Base-by-base conservation (phyloP, 73 alveolate genomes). In the Paramecium sonneborni region DNA sequence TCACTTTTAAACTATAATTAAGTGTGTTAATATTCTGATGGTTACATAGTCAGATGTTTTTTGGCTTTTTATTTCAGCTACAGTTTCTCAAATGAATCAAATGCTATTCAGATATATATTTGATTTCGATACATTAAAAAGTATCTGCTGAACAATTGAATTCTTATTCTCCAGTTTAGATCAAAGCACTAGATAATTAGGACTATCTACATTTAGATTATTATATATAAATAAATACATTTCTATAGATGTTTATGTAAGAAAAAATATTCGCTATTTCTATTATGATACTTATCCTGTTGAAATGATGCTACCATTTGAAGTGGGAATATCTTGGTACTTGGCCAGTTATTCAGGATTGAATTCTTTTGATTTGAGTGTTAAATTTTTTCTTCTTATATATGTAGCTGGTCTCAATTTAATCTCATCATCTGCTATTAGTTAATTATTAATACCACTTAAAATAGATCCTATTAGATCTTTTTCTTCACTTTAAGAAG, bases 401-500 rank as follows among this genome's bases (percentile, higher is more conserved):
- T 21, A 30, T 12, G 20, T 5, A 32, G 28, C 20, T 62, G 68
- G 12, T 3, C 15, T 9, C 23, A 62, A 62, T 30, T 26, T 11
- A 32, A 32, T 62, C 20, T 62, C 26, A 26, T 62, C 84, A 15
- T 62, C 84, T 62, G 9, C 1, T 11, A 30, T 15, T 79, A 43
- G 48, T 21, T 11, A 43, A 39, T 38, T 32, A 24, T 4, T 4
- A 10, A 20, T 79, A 79, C 90, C 90, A 79, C 76, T 79, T 44
- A 79, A 44, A 4, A 79, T 79, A 23, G 76, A 79, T 6, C 90
- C 90, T 3, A 79, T 79, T 7, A 79, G 43, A 24, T 79, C 90
- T 79, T 79, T 79, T 46, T 79, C 90, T 24, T 79, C 74, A 34
- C 55, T 79, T 20, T 43, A 23, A 38, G 90, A 79, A 41, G 90